Percentiles rank a stretch among this genome's conserved stretches.
Conservation (phyloP, 2,329 filamentous ascomycete genomes). For the Helicocarpus griseus region DNA sequence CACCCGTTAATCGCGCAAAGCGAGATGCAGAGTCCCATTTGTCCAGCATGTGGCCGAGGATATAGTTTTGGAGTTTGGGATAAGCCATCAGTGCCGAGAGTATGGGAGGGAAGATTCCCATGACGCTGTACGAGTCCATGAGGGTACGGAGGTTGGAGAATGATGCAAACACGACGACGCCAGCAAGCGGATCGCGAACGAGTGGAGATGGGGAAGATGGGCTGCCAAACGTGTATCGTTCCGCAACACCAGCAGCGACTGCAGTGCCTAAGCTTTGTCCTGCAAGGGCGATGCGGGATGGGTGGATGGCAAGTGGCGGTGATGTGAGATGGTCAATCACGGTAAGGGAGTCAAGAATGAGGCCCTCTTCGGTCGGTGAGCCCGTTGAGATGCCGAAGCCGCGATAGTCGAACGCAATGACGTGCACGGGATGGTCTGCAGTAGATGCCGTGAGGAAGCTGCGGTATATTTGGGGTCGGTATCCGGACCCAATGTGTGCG, state of each 20-base stretch:
- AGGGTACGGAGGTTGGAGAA: constrained; percentile 68
- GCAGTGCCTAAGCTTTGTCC: constrained; percentile 87
- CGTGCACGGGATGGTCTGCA: constrained; percentile 54
- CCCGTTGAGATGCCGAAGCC: constrained; percentile 78
- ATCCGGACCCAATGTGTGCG: constrained; percentile 70
- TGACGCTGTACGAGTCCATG: constrained; percentile 66
- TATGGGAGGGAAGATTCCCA: constrained; percentile 63
- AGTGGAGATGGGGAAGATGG: too few relatives aligned
- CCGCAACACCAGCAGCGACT: constrained; percentile 63
- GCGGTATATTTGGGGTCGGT: constrained; percentile 69
- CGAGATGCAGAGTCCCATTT: constrained; percentile 67
- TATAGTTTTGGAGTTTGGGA: constrained; percentile 52
- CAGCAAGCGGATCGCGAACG: constrained; percentile 57
- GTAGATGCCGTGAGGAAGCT: constrained; percentile 61
- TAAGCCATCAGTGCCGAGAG: constrained; percentile 64
- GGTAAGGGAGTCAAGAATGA: constrained; percentile 69
- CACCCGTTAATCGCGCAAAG: constrained; percentile 38
- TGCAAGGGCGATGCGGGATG: constrained; percentile 65
- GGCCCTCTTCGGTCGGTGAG: constrained; percentile 65
- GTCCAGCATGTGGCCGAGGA: constrained; percentile 61
- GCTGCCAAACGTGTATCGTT: constrained; percentile 52
- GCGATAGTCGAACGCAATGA: constrained; percentile 84
- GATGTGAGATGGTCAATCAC: constrained; percentile 55
- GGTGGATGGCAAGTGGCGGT: constrained; percentile 53
- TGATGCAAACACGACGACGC: constrained; percentile 66